Conservation (phyloP, 495 filamentous ascomycete genomes). For the Lasiosphaeria miniovina region DNA sequence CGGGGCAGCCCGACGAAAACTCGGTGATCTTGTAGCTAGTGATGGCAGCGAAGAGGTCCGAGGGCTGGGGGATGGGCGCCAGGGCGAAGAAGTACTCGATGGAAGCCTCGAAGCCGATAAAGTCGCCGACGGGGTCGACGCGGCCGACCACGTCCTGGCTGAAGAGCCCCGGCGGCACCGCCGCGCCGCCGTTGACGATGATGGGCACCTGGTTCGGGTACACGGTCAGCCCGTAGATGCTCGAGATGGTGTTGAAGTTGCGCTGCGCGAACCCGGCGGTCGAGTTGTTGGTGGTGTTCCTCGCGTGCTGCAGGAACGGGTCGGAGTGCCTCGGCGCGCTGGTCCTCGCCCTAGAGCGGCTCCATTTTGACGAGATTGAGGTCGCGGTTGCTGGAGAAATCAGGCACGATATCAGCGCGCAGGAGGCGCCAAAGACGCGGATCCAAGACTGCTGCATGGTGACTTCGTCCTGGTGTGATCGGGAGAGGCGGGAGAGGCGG, state of each 20-base stretch:
- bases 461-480: no score
- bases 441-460: no score
- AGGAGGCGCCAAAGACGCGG: no score
- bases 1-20: conserved; percentile 32
- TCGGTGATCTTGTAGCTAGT: conserved; percentile 33
- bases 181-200: conserved; percentile 25
- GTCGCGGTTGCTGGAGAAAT: no score
- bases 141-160: conserved; percentile 32
- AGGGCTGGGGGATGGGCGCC: conserved; percentile 30
- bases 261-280: conserved; percentile 19
- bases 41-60: conserved; percentile 27
- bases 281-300: background rate
- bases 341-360: no score
- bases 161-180: conserved; percentile 38
- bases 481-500: no score
- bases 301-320: background rate
- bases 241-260: conserved; percentile 37
- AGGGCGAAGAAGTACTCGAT: conserved; percentile 43
- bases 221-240: conserved; percentile 41
- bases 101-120: conserved; percentile 35
- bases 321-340: no score
- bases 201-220: conserved; percentile 42
- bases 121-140: conserved; percentile 37
- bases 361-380: no score
- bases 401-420: no score